phyloP scores from a whole-genome alignment of 2,329 filamentous ascomycete genomes.

The Lachnum nothofagi region DNA sequence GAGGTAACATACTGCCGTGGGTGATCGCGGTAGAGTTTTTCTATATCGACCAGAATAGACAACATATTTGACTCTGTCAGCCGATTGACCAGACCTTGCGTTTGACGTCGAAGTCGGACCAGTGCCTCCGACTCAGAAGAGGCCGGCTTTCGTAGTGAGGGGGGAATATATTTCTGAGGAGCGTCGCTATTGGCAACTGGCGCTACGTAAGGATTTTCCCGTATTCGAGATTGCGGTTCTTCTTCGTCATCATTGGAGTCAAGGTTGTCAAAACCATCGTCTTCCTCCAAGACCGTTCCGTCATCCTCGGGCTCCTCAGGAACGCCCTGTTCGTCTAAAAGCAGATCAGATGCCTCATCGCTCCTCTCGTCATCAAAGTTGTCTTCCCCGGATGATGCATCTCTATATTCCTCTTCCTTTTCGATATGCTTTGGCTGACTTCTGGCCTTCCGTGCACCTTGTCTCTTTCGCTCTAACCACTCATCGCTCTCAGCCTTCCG shows the following conservation, averaged over 20 bases:
- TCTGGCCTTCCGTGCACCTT: constrained; percentile 36
- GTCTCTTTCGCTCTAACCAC: constrained; percentile 56
- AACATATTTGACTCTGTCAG: constrained; percentile 86
- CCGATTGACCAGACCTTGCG: constrained; percentile 86
- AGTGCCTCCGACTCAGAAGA: constrained; percentile 62
- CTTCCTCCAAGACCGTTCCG: constrained; percentile 35
- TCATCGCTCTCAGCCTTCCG: constrained; percentile 54
- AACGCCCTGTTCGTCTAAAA: constrained; percentile 28
- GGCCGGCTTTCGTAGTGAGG: constrained; percentile 65
- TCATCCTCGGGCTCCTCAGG: constrained; percentile 33
- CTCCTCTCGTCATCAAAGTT: constrained; percentile 30
- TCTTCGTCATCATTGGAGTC: constrained; percentile 36
- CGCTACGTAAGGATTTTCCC: constrained; percentile 86
- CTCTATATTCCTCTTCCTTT: constrained; percentile 16
- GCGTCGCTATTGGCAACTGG: constrained; percentile 49
- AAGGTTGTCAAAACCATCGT: constrained; percentile 37
- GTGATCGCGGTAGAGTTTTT: constrained; percentile 76
- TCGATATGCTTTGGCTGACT: constrained; percentile 2
- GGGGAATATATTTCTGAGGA: constrained; percentile 80
- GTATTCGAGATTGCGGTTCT: constrained; percentile 39
- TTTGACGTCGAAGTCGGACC: constrained; percentile 66
- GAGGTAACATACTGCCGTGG: constrained; percentile 85
- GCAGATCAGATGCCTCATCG: constrained; percentile 30
- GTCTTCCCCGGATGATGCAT: constrained; percentile 23
- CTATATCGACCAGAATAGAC: constrained; percentile 75